Base-by-base conservation (phyloP, 805 yeast species). In the Maudiozyma bulderi region DNA sequence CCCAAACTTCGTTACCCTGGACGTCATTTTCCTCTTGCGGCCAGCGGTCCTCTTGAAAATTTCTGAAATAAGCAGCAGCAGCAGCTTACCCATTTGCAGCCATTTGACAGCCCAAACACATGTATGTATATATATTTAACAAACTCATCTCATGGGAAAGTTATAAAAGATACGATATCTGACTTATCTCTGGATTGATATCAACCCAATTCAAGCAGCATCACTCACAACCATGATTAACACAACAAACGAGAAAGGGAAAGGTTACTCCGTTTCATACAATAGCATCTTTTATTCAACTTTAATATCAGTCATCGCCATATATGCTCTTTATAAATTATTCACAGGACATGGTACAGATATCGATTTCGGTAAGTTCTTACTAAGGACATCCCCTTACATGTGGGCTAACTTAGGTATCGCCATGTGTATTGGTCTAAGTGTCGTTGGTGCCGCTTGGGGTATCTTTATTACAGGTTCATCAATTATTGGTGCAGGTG, bases 361-460 rank as follows among this genome's bases (percentile, higher is more conserved):
- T 47, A 93, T 93, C 74, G 86, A 93, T 67, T 81, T 93, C 50
- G 99, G 99, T 47, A 81, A 82, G 56, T 90, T 91, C 63, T 76
- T 93, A 56, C 80, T 81, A 56, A 73, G 84, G 37, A 81, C 93
- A 2, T 88, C 97, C 26, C 99, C 99, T 6, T 93, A 93, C 66
- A 79, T 93, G 84, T 93, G 98, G 98, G 98, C 97, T 31, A 78
- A 79, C 54, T 68, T 89, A 54, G 99, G 99, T 48, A 88, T 93
- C 54, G 83, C 86, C 13, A 70, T 81, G 46, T 91, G 99, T 70
- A 89, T 95, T 57, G 98, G 98, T 11, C 76, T 93, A 51, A 83
- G 95, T 45, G 97, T 93, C 13, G 84, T 90, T 40, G 99, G 99
- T 39, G 99, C 99, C 13, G 98, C 98, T 5, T 93, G 99, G 99